phyloP scores from a whole-genome alignment of 2,329 filamentous ascomycete genomes.

The Fusarium algeriense region DNA sequence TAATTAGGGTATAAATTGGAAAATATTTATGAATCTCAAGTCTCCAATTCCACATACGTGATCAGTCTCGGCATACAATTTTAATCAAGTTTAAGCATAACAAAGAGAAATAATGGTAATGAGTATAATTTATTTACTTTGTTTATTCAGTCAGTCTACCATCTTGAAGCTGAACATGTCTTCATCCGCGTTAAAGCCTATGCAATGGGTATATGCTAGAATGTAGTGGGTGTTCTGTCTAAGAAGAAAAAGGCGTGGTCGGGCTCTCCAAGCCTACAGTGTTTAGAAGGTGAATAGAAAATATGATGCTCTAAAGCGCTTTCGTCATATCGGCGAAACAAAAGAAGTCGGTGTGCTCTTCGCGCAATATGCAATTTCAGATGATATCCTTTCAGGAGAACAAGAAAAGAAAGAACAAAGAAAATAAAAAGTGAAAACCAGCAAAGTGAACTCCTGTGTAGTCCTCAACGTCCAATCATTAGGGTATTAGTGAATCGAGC shows the following conservation, averaged over 20 bases:
- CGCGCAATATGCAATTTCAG: conserved; percentile 44
- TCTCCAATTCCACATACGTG: neutral
- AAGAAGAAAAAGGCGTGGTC: conserved; percentile 18
- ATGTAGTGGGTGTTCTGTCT: conserved; percentile 43
- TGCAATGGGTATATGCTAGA: conserved; percentile 55
- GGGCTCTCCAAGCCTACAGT: conserved; percentile 26
- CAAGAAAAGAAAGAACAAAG: conserved; percentile 13
- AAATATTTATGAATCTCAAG: neutral
- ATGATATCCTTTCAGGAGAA: conserved; percentile 32
- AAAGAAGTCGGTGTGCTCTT: conserved; percentile 25
- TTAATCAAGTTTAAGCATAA: neutral
- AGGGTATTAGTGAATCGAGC: conserved; percentile 28
- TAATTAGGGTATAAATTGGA: conserved; percentile 9
- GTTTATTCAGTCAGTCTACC: conserved; percentile 43
- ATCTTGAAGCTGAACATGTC: conserved; percentile 38
- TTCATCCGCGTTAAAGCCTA: conserved; percentile 49
- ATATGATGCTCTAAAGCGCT: conserved; percentile 30
- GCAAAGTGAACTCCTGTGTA: conserved; percentile 43
- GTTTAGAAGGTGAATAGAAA: conserved; percentile 29
- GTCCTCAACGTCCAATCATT: conserved; percentile 47
- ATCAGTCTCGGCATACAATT: neutral
- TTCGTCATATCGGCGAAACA: conserved; percentile 19
- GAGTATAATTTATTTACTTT: conserved; percentile 5
- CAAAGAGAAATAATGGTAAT: neutral
- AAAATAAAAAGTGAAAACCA: conserved; percentile 21